Evolutionary conservation across 208 protist genomes (phyloP), one percentile per base, ranked within the genome.

Genomic region (Endotrypanum monterogeii): DNA sequence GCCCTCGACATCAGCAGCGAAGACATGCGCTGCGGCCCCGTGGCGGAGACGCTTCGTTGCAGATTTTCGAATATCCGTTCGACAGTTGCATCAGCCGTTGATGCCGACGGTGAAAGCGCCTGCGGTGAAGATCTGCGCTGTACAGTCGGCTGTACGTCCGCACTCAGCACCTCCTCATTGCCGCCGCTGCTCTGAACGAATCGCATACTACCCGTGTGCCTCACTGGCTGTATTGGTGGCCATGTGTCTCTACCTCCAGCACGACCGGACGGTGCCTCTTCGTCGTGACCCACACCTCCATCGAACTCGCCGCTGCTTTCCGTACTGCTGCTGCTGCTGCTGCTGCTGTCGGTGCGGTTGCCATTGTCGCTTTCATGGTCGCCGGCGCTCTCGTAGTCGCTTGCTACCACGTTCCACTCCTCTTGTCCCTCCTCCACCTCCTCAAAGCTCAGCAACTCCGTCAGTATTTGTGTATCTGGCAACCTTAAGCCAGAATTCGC

Each of bases 171-270:
- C 63, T 54, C 63, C 63, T 68, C 63, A 14, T 54, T 37, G 28
- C n/a, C 66, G 50, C 25, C 20, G 65, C 23, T 44, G 66, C 18
- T 56, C 8, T 44, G 25, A n/a, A 41, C 66, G 32, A 50, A 39
- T 50, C 16, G n/a, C 50, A 56, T 39, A 23, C 46, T 30, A 51
- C 30, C 50, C 6, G 66, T 11, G 25, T 50, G 66, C 50, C 66
- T 51, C 66, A 56, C 32, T 50, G 66, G 66, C 20, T 51, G 66
- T 50, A 70, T 70, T 11, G 50, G 48, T 8, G 46, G 30, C 66
- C 66, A 70, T 20, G 46, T 30, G 20, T 70, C 66, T 20, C 11
- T 56, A 20, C 23, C 23, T 5, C 25, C 46, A 28, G 28, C 32
- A 28, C 16, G 30, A 55, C 25, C 39, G 16, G 28, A 20, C 46